Percentiles rank a stretch among this genome's conserved stretches.
These are phyloP conservation scores for Fusarium buxicola DNA, from an alignment of 2,329 filamentous ascomycete species.

Conservation along the genomic window DNA sequence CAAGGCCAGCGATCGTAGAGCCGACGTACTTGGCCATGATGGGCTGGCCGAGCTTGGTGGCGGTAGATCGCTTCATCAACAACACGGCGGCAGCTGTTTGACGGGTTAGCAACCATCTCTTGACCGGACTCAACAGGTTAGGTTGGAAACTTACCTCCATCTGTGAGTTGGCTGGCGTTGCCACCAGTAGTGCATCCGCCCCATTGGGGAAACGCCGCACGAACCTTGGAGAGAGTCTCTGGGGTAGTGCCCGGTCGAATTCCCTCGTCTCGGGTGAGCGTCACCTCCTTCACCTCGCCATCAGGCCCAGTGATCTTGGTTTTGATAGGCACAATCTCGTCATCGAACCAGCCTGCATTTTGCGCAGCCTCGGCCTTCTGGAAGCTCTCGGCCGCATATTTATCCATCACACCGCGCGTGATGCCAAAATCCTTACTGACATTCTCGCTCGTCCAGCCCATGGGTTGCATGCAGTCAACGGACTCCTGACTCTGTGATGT, in stretches of 20 bases:
- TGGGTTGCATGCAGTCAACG: slow-evolving; percentile 88
- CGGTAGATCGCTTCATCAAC: slow-evolving; percentile 93
- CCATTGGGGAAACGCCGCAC: slow-evolving; percentile 90
- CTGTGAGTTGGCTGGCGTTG: slow-evolving; percentile 94
- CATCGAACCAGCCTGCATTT: slow-evolving; percentile 89
- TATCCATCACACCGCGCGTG: slow-evolving; percentile 82
- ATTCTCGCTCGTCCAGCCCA: slow-evolving; percentile 99
- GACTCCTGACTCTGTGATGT: slow-evolving; percentile 78
- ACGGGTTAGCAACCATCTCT: slow-evolving; percentile 18
- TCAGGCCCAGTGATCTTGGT: slow-evolving; percentile 87
- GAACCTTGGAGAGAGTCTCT: slow-evolving; percentile 85
- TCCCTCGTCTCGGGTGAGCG: slow-evolving; percentile 87
- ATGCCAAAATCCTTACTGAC: slow-evolving; percentile 92
- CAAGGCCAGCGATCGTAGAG: slow-evolving; percentile 88
- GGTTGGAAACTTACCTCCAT: slow-evolving; percentile 72
- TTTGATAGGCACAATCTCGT: slow-evolving; percentile 92
- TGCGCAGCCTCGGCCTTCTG: slow-evolving; percentile 88
- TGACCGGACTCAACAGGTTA: neutral
- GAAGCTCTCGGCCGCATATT: slow-evolving; percentile 88
- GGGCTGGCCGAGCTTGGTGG: slow-evolving; percentile 86
- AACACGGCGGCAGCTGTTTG: slow-evolving; percentile 80
- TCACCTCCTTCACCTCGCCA: slow-evolving; percentile 81
- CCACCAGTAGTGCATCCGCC: slow-evolving; percentile 89
- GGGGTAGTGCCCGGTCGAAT: slow-evolving; percentile 90
- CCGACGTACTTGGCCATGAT: slow-evolving; percentile 96